Conservation (phyloP, 1,284 basidiomycete species). For the Cryptococcus depauperatus region DNA sequence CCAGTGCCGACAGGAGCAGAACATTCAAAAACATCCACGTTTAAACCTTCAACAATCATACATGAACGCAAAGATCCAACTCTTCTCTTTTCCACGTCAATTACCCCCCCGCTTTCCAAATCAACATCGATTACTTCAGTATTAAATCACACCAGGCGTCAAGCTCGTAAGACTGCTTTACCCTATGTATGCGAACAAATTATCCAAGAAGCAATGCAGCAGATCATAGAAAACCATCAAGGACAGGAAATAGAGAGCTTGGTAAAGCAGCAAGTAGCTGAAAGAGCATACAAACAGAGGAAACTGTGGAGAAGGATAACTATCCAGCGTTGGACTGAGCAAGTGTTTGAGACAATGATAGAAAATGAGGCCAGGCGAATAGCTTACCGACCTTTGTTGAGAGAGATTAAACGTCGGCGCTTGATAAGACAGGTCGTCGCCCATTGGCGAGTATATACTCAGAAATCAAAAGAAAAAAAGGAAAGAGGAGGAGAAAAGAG, state of each 20-base stretch:
- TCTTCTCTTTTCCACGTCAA: neutral
- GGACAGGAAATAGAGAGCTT: conserved; percentile 11
- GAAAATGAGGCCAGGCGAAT: neutral
- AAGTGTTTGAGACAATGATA: neutral
- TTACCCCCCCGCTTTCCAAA: neutral
- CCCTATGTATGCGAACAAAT: conserved; percentile 18
- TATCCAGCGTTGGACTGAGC: conserved; percentile 14
- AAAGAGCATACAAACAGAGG: conserved; percentile 11
- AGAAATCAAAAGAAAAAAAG: conserved; percentile 3
- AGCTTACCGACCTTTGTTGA: conserved; percentile 2
- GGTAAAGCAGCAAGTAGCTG: conserved; percentile 22
- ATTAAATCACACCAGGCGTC: conserved; percentile 1
- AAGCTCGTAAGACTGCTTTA: conserved; percentile 5
- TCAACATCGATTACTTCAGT: neutral
- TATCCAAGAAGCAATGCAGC: conserved; percentile 20
- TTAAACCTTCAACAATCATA: neutral
- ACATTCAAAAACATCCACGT: neutral
- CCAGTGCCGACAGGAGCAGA: neutral
- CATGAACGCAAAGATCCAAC: conserved; percentile 1
- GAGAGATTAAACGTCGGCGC: conserved; percentile 10
- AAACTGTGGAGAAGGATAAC: conserved; percentile 10
- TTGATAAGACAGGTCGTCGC: conserved; percentile 10
- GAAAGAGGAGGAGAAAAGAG: conserved; percentile 14
- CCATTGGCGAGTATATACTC: conserved; percentile 23
- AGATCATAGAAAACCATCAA: conserved; percentile 14